Base-by-base conservation (phyloP, 2,329 filamentous ascomycete species). In the Talaromyces funiculosus region DNA sequence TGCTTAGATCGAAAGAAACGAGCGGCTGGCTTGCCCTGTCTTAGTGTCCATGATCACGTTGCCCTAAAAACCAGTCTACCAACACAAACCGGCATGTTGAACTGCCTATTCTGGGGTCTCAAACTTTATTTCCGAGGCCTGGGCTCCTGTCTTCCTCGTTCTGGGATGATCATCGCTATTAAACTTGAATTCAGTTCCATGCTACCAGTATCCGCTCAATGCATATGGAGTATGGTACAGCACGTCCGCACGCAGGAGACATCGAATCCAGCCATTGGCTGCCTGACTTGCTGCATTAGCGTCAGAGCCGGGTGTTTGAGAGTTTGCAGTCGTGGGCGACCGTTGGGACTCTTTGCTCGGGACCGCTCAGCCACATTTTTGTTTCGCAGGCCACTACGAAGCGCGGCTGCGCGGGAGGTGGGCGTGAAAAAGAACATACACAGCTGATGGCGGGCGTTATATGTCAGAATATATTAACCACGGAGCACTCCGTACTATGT, bases 251-350 rank as follows among this genome's bases (percentile, higher is more conserved):
- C 10, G 20, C n/a, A 51, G 26, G 20, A 9, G 4, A 22, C 5
- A 42, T 42, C 42, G 22, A 20, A n/a, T 18, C 8, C n/a, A n/a
- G 29, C 18, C 26, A 51, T 51, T 51, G 29, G 47, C 29, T 20
- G 29, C 47, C 47, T 51, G 16, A 33, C 33, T 31, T 31, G 45
- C 45, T 43, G 54, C 54, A 57, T 57, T 57, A 57, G 54, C 42
- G 29, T 9, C 54, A 45, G 40, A 3, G 5, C 54, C 40, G 38
- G 53, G 24, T 45, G 54, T 57, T 57, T 57, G 40, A 57, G 16
- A 33, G 10, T 43, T n/a, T 18, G 12, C 7, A 16, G 22, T 16
- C 12, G 53, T 22, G 22, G 53, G 40, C 54, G 40, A 47, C 54
- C 54, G 54, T 57, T 57, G 54, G n/a, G 40, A 24, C 29, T 47